These are phyloP conservation scores for Colletotrichum coccodes DNA, from an alignment of 2,329 filamentous ascomycete species.

Conservation along the genomic window DNA sequence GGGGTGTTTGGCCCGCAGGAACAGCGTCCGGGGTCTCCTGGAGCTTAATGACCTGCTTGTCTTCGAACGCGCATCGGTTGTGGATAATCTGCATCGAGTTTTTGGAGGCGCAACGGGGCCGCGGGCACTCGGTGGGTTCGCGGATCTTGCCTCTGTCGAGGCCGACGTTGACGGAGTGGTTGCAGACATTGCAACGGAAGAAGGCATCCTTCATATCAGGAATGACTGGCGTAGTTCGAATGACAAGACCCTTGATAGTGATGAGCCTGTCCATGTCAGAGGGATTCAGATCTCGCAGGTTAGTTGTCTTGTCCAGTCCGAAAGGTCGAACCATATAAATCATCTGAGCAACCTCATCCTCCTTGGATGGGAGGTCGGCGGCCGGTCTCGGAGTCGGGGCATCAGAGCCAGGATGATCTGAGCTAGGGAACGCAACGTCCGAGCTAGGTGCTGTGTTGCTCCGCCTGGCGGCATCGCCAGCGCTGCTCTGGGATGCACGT, in stretches of 20 bases:
- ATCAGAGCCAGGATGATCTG: slow-evolving; percentile 70
- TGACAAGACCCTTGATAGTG: slow-evolving; percentile 94
- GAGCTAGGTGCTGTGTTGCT: slow-evolving; percentile 68
- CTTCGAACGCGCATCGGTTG: slow-evolving; percentile 92
- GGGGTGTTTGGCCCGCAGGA: slow-evolving; percentile 94
- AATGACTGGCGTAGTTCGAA: slow-evolving; percentile 94
- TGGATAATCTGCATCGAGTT: slow-evolving; percentile 99
- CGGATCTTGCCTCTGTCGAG: slow-evolving; percentile 96
- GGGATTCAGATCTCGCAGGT: slow-evolving; percentile 93
- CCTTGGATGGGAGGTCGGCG: slow-evolving; percentile 67
- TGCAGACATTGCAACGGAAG: slow-evolving; percentile 94
- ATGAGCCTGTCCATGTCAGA: slow-evolving; percentile 89
- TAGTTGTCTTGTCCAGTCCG: slow-evolving; percentile 86
- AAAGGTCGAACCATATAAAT: slow-evolving; percentile 90
- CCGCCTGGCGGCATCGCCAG: slow-evolving; percentile 50
- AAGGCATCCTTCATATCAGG: slow-evolving; percentile 99
- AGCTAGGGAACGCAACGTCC: slow-evolving; percentile 81
- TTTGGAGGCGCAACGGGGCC: slow-evolving; percentile 80
- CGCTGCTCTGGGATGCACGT: slow-evolving; percentile 69
- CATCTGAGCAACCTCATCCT: slow-evolving; percentile 82
- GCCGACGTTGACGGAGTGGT: slow-evolving; percentile 88
- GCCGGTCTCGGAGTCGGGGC: slow-evolving; percentile 54
- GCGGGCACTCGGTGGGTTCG: slow-evolving; percentile 90
- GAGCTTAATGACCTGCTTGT: slow-evolving; percentile 98
- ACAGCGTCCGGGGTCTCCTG: slow-evolving; percentile 97